Conservation (phyloP, 2,329 filamentous ascomycete genomes). For the Aspergillus sp. region DNA sequence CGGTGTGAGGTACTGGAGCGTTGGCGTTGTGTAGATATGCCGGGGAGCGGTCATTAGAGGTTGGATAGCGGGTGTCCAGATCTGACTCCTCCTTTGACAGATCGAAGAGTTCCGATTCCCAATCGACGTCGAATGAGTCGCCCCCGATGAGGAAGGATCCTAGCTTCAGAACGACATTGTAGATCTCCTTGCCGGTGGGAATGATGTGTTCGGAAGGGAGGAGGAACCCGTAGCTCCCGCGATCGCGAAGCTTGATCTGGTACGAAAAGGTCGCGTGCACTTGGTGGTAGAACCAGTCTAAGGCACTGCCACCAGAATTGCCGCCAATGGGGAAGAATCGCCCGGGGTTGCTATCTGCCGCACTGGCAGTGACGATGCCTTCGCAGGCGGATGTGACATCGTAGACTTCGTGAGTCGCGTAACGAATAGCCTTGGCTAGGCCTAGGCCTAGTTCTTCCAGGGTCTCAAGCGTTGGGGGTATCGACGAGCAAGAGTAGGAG, state of each 20-base stretch:
- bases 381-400: constrained; percentile 83
- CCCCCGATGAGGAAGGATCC: constrained; percentile 63
- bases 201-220: constrained; percentile 84
- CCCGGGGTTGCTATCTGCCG: constrained; percentile 23
- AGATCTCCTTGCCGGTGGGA: constrained; percentile 84
- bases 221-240: constrained; percentile 90
- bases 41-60: background rate
- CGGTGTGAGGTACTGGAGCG: background rate
- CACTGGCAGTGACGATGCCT: constrained; percentile 60
- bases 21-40: background rate
- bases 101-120: constrained; percentile 18
- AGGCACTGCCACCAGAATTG: constrained; percentile 76
- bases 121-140: constrained; percentile 16
- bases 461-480: constrained; percentile 86
- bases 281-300: constrained; percentile 96
- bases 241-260: constrained; percentile 90
- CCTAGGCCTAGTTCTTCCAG: constrained; percentile 87
- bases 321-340: constrained; percentile 61
- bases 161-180: constrained; percentile 80
- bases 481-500: constrained; percentile 74
- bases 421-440: constrained; percentile 82
- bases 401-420: constrained; percentile 75
- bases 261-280: constrained; percentile 81
- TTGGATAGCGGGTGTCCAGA: background rate
- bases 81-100: background rate